phyloP scores from a whole-genome alignment of 2,329 filamentous ascomycete genomes.

The Pseudocercospora cruenta region DNA sequence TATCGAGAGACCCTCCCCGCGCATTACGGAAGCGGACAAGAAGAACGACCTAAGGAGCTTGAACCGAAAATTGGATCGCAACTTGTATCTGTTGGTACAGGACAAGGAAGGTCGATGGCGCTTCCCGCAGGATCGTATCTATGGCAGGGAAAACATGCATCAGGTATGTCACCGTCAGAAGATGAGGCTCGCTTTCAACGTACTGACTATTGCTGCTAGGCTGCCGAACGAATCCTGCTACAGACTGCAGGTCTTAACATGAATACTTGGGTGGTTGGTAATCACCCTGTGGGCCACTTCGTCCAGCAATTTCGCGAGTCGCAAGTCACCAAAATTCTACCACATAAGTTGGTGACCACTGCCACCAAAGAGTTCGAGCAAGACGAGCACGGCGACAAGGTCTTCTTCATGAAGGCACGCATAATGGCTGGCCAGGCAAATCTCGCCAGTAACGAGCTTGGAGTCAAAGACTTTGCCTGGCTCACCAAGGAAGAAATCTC shows the following conservation, averaged over 20 bases:
- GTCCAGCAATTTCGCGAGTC: slow-evolving; percentile 58
- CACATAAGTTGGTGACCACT: slow-evolving; percentile 33
- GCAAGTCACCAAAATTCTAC: slow-evolving; percentile 32
- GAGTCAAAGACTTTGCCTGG: slow-evolving; percentile 86
- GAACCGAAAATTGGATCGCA: slow-evolving; percentile 77
- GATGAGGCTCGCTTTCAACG: background rate
- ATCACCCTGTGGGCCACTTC: slow-evolving; percentile 82
- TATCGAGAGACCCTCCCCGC: slow-evolving; percentile 70
- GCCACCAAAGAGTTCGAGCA: slow-evolving; percentile 37
- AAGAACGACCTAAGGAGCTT: slow-evolving; percentile 75
- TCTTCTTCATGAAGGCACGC: slow-evolving; percentile 92
- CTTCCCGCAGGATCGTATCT: slow-evolving; percentile 75
- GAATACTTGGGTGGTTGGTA: slow-evolving; percentile 98
- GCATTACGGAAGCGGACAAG: slow-evolving; percentile 77
- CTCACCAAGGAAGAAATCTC: slow-evolving; percentile 85
- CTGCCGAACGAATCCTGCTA: slow-evolving; percentile 76
- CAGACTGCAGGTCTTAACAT: slow-evolving; percentile 86
- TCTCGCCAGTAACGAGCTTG: slow-evolving; percentile 70
- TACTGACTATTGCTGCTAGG: slow-evolving; percentile 54
- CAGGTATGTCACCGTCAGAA: slow-evolving; percentile 61
- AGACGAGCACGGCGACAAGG: slow-evolving; percentile 71
- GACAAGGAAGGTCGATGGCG: slow-evolving; percentile 72
- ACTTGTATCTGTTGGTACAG: slow-evolving; percentile 86
- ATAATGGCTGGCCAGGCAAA: slow-evolving; percentile 97
- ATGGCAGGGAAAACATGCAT: slow-evolving; percentile 75